A percentile compares a stretch with the other conserved stretches of the same genome.
Evolutionary conservation across 1,284 basidiomycete genomes (phyloP).

Genomic region (Puccinia brachypodii): DNA sequence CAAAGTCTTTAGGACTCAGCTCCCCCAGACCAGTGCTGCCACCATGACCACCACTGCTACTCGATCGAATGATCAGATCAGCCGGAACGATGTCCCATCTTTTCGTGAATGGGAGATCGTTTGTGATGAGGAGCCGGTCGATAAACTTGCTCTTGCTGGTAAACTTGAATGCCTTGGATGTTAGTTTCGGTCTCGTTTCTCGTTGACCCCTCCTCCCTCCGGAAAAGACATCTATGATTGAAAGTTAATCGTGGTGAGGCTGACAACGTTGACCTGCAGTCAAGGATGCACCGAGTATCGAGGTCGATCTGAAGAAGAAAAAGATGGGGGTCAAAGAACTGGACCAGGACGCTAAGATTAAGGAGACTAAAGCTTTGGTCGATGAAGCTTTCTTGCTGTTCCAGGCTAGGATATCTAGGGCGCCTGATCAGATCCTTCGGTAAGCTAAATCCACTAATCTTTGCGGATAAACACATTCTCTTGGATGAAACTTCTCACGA

Average conservation of each 20-base stretch:
- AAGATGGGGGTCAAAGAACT: background rate
- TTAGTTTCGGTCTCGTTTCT: slow-evolving; percentile 13
- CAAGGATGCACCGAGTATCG: background rate
- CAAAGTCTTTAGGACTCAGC: slow-evolving; percentile 44
- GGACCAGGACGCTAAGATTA: slow-evolving; percentile 26
- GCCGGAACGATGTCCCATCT: background rate
- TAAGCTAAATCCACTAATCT: background rate
- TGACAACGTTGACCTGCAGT: background rate
- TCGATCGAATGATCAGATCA: background rate
- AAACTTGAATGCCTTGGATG: background rate
- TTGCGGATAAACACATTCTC: background rate
- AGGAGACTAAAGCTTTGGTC: slow-evolving; percentile 33
- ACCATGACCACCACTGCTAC: background rate
- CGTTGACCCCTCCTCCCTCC: background rate
- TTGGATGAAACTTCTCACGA: background rate
- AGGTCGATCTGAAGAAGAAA: background rate
- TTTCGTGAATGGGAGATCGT: slow-evolving; percentile 47
- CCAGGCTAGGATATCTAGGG: slow-evolving; percentile 37
- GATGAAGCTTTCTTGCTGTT: slow-evolving; percentile 39
- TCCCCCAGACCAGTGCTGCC: background rate
- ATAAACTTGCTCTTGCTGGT: background rate
- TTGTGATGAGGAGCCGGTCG: slow-evolving; percentile 35
- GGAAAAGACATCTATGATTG: background rate
- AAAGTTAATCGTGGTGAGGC: too few relatives aligned
- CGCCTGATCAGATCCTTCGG: slow-evolving; percentile 40